phyloP scores from a whole-genome alignment of 2,329 filamentous ascomycete species.

The Nemania serpens region DNA sequence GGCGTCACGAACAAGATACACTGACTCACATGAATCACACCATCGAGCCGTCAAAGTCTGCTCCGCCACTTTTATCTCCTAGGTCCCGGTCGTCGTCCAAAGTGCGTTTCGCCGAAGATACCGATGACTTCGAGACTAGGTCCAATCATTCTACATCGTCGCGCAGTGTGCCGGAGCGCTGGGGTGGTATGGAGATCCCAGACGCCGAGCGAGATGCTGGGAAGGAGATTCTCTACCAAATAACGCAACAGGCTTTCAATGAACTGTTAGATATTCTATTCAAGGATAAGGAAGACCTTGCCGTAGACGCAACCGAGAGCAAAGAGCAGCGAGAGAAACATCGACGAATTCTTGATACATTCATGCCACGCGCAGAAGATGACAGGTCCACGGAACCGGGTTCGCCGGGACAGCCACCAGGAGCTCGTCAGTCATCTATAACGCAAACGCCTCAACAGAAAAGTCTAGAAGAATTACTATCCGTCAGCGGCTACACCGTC shows the following conservation, averaged over 20 bases:
- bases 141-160: slow-evolving; percentile 77
- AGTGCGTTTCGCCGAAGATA: slow-evolving; percentile 75
- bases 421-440: slow-evolving; percentile 8
- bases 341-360: slow-evolving; percentile 52
- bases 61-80: slow-evolving; percentile 48
- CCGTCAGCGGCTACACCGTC: slow-evolving; percentile 51
- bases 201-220: slow-evolving; percentile 82
- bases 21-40: slow-evolving; percentile 46
- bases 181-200: slow-evolving; percentile 78
- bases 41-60: slow-evolving; percentile 51
- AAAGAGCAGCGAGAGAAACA: slow-evolving; percentile 64
- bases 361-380: slow-evolving; percentile 45
- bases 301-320: slow-evolving; percentile 69
- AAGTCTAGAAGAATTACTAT: slow-evolving; percentile 48
- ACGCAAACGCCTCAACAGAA: slow-evolving; percentile 33
- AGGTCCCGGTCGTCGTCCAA: slow-evolving; percentile 78
- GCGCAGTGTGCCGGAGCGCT: slow-evolving; percentile 71
- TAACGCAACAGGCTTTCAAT: slow-evolving; percentile 91
- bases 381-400: slow-evolving; percentile 23
- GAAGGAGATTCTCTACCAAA: slow-evolving; percentile 87
- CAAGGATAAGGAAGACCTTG: slow-evolving; percentile 75
- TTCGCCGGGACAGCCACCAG: slow-evolving; percentile 14
- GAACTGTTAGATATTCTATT: slow-evolving; percentile 89
- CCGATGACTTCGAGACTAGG: slow-evolving; percentile 69
- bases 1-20: slow-evolving; percentile 64